Evolutionary conservation across 1,139 yeast species (phyloP).

Genomic region (Yamadazyma blattariae): DNA sequence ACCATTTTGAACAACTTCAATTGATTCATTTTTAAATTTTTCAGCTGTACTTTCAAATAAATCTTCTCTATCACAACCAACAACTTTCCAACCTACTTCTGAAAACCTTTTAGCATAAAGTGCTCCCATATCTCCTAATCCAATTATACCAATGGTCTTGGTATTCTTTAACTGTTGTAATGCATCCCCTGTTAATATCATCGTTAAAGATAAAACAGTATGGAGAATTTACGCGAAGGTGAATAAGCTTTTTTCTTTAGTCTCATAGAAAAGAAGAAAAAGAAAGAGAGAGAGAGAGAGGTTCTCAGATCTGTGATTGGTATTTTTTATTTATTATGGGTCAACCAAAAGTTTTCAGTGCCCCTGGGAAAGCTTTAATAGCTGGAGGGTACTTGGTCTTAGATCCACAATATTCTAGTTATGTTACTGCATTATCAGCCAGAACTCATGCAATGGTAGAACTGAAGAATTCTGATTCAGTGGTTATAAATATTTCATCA

Average conservation of each 20-base stretch:
- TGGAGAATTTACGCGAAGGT: no score
- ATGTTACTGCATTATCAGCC: conserved; percentile 84
- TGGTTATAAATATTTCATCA: conserved; percentile 49
- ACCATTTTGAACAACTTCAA: conserved; percentile 68
- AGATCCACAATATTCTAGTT: conserved; percentile 71
- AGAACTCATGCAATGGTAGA: conserved; percentile 78
- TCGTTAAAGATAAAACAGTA: background rate
- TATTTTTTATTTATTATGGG: no score
- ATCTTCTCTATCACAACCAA: conserved; percentile 87
- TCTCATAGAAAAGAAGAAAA: no score
- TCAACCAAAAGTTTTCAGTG: conserved; percentile 52
- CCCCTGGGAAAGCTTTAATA: conserved; percentile 91
- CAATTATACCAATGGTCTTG: conserved; percentile 82
- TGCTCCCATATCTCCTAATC: conserved; percentile 95
- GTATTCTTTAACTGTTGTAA: conserved; percentile 15
- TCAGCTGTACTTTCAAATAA: conserved; percentile 45
- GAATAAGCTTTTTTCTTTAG: no score
- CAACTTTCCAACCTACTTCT: conserved; percentile 85
- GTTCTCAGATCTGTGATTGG: no score
- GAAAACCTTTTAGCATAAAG: conserved; percentile 78
- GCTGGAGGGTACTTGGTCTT: conserved; percentile 95
- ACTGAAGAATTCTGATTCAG: conserved; percentile 9
- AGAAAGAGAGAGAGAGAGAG: no score
- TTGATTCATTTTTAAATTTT: conserved; percentile 40
- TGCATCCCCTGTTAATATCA: conserved; percentile 10